Percentiles rank a stretch among this genome's conserved stretches.
Conservation (phyloP, 306 rosid species). For the Medicago truncatula region DNA sequence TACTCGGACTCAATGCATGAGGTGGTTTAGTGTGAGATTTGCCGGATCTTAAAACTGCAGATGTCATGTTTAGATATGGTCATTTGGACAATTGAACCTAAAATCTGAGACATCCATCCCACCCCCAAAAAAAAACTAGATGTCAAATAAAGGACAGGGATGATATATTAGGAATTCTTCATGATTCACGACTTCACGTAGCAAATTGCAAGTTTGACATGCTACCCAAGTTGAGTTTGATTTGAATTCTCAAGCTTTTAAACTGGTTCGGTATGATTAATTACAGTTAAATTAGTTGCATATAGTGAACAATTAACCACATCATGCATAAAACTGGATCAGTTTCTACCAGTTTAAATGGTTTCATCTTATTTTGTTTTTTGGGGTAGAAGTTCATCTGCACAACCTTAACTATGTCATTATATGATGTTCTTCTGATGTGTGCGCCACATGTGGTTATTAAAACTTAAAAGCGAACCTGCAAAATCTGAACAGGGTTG, state of each 20-base stretch:
- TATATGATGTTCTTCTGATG: neutral
- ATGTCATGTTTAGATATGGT: neutral
- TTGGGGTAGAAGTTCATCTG: neutral
- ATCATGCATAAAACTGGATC: neutral
- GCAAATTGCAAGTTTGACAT: neutral
- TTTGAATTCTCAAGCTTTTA: neutral
- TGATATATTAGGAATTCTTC: neutral
- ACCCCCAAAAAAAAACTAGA: neutral
- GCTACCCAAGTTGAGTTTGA: neutral
- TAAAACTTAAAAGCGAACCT: neutral
- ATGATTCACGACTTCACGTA: neutral
- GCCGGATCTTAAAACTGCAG: neutral
- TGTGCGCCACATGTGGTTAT: constrained; percentile 1
- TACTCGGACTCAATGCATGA: neutral
- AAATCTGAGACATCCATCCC: neutral
- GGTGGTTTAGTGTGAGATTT: neutral
- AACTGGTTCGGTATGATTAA: neutral
- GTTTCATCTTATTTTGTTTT: neutral
- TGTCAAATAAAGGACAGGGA: neutral
- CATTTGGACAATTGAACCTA: neutral
- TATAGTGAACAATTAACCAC: neutral
- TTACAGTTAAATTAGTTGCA: neutral
- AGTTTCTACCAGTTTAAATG: neutral
- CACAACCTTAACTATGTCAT: neutral
- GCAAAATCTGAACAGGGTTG: neutral